Percentiles rank a stretch among this genome's conserved stretches.
These are phyloP conservation scores for Russula griseocarnosa DNA, from an alignment of 768 basidiomycete genomes.

Conservation along the genomic window DNA sequence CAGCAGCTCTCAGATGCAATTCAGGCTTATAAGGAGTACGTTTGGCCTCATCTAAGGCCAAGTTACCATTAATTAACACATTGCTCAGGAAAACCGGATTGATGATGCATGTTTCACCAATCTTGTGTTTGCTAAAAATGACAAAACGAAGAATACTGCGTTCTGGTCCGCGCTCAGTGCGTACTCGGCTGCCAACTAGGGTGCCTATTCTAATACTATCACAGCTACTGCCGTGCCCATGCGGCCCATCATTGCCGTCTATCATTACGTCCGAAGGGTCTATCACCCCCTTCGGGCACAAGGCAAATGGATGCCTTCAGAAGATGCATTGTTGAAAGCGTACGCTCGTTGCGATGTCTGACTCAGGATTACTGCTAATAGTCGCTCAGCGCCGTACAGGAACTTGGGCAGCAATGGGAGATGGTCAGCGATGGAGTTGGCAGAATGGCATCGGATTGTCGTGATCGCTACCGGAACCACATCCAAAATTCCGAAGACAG, in stretches of 20 bases:
- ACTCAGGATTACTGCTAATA: neutral
- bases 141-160: conserved; percentile 50
- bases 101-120: conserved; percentile 52
- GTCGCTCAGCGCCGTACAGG: conserved; percentile 55
- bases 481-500: conserved; percentile 63
- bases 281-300: conserved; percentile 66
- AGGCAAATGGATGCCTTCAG: conserved; percentile 64
- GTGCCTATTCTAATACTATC: neutral
- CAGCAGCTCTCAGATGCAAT: conserved; percentile 62
- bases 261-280: conserved; percentile 70
- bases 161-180: conserved; percentile 83
- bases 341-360: conserved; percentile 36
- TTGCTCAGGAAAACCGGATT: conserved; percentile 47
- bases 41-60: conserved; percentile 15
- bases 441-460: conserved; percentile 73
- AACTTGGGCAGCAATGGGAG: conserved; percentile 77
- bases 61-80: conserved; percentile 15
- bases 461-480: conserved; percentile 84
- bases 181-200: conserved; percentile 29
- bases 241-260: conserved; percentile 79
- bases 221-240: conserved; percentile 66
- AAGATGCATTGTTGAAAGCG: conserved; percentile 63
- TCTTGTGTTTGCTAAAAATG: conserved; percentile 65
- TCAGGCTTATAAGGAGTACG: conserved; percentile 57
- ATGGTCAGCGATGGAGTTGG: conserved; percentile 67